A percentile compares a stretch with the other conserved stretches of the same genome.
phyloP scores from a whole-genome alignment of 2,329 filamentous ascomycete species.

The Fusarium sp. region DNA sequence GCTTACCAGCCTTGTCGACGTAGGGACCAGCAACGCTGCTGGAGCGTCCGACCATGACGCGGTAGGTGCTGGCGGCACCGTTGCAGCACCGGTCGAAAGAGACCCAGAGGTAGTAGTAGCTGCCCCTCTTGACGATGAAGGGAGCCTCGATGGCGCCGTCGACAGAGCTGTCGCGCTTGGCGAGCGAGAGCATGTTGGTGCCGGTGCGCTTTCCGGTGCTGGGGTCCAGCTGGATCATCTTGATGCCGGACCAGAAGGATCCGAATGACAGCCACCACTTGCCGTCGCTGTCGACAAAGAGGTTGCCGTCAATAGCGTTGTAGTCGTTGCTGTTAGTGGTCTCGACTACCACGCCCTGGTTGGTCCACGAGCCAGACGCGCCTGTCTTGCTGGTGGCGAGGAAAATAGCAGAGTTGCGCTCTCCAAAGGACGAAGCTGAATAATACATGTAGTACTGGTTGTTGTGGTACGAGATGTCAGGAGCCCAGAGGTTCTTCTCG shows the following conservation, averaged over 20 bases:
- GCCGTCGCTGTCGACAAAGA: conserved; percentile 46
- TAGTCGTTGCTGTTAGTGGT: conserved; percentile 41
- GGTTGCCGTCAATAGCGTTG: conserved; percentile 51
- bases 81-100: conserved; percentile 51
- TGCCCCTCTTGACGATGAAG: conserved; percentile 47
- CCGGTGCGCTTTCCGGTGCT: conserved; percentile 45
- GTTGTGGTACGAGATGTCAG: conserved; percentile 61
- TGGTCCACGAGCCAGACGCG: conserved; percentile 49
- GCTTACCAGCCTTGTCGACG: conserved; percentile 44
- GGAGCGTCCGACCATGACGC: conserved; percentile 52
- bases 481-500: conserved; percentile 60
- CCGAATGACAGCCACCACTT: conserved; percentile 52
- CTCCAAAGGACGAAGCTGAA: conserved; percentile 50
- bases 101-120: conserved; percentile 52
- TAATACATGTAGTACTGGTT: conserved; percentile 52
- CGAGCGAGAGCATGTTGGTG: conserved; percentile 45
- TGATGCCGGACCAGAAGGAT: conserved; percentile 52
- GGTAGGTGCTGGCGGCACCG: conserved; percentile 50
- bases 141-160: conserved; percentile 49
- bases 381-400: conserved; percentile 50
- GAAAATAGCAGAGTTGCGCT: conserved; percentile 49
- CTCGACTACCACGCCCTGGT: conserved; percentile 49
- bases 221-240: conserved; percentile 47
- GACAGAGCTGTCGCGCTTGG: conserved; percentile 26
- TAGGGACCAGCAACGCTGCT: conserved; percentile 48